Evolutionary conservation across 306 rosid genomes (phyloP).

Genomic region (Sicyos edulis): DNA sequence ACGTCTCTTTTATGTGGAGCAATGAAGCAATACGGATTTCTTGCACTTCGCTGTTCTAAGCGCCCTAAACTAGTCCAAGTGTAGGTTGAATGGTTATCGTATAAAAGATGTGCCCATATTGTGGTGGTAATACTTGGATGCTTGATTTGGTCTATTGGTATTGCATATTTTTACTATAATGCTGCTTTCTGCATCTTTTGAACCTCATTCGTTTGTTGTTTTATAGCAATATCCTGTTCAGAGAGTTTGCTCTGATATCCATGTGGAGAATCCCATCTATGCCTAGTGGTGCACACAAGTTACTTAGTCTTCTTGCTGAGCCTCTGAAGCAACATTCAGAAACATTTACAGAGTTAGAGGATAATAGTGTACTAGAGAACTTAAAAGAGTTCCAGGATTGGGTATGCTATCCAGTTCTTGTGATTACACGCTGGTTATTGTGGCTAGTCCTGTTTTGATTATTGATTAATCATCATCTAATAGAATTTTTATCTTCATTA

Average conservation of each 20-base stretch:
- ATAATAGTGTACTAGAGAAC: constrained; percentile 49
- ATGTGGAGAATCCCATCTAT: constrained; percentile 96
- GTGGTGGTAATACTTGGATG: constrained; percentile 12
- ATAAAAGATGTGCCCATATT: not conserved
- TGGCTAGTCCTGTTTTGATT: constrained; percentile 6
- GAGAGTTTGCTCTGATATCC: constrained; percentile 93
- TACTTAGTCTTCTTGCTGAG: constrained; percentile 89
- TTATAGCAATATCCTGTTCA: constrained; percentile 74
- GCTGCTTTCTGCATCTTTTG: constrained; percentile 18
- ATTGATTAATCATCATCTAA: constrained; percentile 21
- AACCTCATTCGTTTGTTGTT: constrained; percentile 22
- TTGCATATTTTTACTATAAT: constrained; percentile 16
- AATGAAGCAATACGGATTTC: not conserved
- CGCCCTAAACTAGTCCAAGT: not conserved
- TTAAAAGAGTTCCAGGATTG: constrained; percentile 90
- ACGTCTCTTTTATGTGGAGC: not conserved
- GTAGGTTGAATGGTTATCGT: not conserved
- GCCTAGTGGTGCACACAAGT: constrained; percentile 88
- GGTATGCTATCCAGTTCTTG: constrained; percentile 39
- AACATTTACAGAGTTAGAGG: constrained; percentile 49
- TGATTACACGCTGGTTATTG: not conserved
- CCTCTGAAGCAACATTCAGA: constrained; percentile 89
- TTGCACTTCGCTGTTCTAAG: constrained; percentile 6
- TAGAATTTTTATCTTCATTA: constrained; percentile 28
- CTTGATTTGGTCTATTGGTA: not conserved